These are phyloP conservation scores for Austroboletus festivus DNA, from an alignment of 768 basidiomycete genomes.

Conservation along the genomic window DNA sequence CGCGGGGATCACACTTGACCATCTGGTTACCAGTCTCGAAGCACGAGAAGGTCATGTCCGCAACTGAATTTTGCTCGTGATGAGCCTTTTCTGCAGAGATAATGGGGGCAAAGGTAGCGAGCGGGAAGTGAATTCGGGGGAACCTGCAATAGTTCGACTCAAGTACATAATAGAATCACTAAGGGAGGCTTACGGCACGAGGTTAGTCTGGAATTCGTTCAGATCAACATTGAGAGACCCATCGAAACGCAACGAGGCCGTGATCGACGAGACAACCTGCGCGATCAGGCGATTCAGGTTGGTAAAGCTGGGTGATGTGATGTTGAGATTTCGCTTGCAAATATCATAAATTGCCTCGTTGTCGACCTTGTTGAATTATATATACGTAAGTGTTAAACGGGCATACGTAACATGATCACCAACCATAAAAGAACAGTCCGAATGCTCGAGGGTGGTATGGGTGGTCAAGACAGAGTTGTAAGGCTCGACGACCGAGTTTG, in stretches of 20 bases:
- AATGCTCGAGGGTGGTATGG: constrained; percentile 97
- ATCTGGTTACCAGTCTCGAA: constrained; percentile 79
- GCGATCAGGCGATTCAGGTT: constrained; percentile 98
- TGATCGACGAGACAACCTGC: constrained; percentile 97
- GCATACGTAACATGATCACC: constrained; percentile 16
- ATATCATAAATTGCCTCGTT: constrained; percentile 80
- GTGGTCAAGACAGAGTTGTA: constrained; percentile 98
- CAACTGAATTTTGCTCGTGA: constrained; percentile 96
- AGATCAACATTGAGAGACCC: constrained; percentile 67
- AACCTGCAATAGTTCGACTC: constrained; percentile 48
- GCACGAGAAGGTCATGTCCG: constrained; percentile 95
- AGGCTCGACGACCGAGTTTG: constrained; percentile 95
- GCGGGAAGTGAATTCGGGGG: constrained; percentile 98
- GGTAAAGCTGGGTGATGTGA: constrained; percentile 83
- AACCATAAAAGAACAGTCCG: constrained; percentile 99
- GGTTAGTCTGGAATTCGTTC: constrained; percentile 99
- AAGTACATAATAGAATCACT: neutral
- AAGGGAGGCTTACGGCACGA: constrained; percentile 76
- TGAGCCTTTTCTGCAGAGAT: constrained; percentile 91
- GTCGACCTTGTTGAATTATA: constrained; percentile 49
- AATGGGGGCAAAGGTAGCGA: constrained; percentile 94
- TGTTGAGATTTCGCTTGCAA: constrained; percentile 87
- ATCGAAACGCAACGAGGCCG: constrained; percentile 78
- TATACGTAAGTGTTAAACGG: constrained; percentile 3
- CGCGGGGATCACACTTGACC: constrained; percentile 76